Base-by-base conservation (phyloP, 1,284 basidiomycete species). In the Sanghuangporus baumii region DNA sequence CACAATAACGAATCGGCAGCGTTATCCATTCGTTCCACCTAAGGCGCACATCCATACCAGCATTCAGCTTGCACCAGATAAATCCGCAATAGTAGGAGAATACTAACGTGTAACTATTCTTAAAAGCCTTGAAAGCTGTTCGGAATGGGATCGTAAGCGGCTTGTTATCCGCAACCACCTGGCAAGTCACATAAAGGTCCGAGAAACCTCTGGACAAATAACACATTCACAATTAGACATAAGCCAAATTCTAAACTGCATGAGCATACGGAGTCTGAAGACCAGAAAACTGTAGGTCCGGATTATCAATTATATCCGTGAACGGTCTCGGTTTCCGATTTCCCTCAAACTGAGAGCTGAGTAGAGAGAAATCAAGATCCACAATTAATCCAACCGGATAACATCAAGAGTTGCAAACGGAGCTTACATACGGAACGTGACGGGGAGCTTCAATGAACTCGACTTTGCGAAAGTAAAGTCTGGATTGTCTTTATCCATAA, bases 1-100 rank as follows among this genome's bases (percentile, higher is more conserved):
- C 94, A 59, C 93, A 91, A 66, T 97, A 96, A 48, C 88, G 88
- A 69, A 96, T 91, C 0, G 96, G 95, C 3, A 98, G 77, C 0
- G 91, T 88, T 54, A 98, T 87, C 83, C 90, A 92, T 77, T 98
- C 93, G 70, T 96, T 96, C 96, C 96, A 99, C 46, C 93, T 95
- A 70, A 54, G 60, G 52, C 56, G 36, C 47, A 16, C 47, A n/a
- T 12, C 18, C 51, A 36, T 36, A 26, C 23, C 26, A n/a, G n/a
- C 20, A n/a, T 6, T 3, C 16, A 37, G 3, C 4, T 12, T 54
- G n/a, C 7, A 34, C 14, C 14, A 36, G 36, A 54, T 11, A 26
- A 54, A 8, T 2, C 2, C 3, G 23, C 23, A 26, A 37, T 26
- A 51, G 3, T 52, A 41, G 40, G 11, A 31, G 26, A 31, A 38